phyloP scores from a whole-genome alignment of 75 land plant genomes.

The Picea sitchensis region DNA sequence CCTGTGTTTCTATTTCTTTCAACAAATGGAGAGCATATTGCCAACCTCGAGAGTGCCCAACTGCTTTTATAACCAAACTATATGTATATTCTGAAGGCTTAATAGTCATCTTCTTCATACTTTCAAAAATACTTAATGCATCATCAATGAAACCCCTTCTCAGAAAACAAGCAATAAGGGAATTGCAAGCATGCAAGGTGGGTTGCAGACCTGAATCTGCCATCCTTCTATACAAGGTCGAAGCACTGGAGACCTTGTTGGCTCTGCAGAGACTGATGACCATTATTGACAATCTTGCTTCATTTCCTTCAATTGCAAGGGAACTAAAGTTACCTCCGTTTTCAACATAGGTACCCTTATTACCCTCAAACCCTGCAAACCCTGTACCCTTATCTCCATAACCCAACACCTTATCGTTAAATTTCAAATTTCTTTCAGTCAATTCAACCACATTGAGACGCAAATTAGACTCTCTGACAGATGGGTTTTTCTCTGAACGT shows the following conservation, averaged over 20 bases:
- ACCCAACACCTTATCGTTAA: no score
- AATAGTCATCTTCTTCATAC: constrained; percentile 34
- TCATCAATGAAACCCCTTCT: constrained; percentile 32
- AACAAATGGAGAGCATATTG: constrained; percentile 50
- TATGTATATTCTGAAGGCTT: constrained; percentile 39
- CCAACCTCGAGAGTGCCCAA: constrained; percentile 39
- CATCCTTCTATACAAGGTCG: constrained; percentile 45
- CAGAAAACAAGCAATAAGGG: constrained; percentile 55
- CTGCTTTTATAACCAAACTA: constrained; percentile 53
- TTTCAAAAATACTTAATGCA: constrained; percentile 47
- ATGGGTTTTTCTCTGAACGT: no score
- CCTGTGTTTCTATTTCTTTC: constrained; percentile 14
- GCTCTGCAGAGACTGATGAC: constrained; percentile 30
- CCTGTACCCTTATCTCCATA: no score
- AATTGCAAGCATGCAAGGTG: constrained; percentile 52
- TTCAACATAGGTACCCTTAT: no score
- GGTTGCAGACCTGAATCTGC: constrained; percentile 32
- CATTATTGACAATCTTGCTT: no score
- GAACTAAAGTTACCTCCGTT: no score
- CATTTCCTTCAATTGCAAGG: no score
- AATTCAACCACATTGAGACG: no score
- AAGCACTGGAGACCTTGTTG: constrained; percentile 55
- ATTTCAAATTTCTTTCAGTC: no score
- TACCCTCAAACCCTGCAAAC: no score
- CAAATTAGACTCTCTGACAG: no score